Evolutionary conservation across 164 flowering plant species (phyloP), one percentile per base, ranked within the genome.

Genomic region (Dillenia suffruticosa): DNA sequence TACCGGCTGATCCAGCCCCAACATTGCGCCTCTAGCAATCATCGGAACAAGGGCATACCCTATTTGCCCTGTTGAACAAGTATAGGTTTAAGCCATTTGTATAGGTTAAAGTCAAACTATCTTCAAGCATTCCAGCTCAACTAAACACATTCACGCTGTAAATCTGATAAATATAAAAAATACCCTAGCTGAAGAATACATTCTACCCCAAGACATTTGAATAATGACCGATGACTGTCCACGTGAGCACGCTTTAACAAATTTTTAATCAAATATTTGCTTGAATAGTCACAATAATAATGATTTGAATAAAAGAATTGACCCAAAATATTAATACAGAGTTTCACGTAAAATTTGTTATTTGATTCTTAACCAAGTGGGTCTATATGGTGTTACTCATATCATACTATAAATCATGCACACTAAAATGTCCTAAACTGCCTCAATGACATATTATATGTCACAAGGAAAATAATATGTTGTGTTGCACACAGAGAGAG

Each of bases 11-110:
- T 85, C 90, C 12, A 84, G 81, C n/a, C 97, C 97, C 10, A 91
- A 61, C 97, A 91, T 85, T 47, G 58, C 61, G 7, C 96, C 97
- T 71, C 89, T 78, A 11, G 97, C 96, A 44, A 91, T 82, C 92
- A 91, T 79, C 3, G 97, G 96, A 60, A 81, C 85, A 68, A 91
- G 82, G 19, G 97, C 94, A 76, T 91, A 91, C 9, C 94, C 97
- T 46, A 91, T 85, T 81, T 91, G 92, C 55, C 97, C 97, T 89
- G 86, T 58, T n/a, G 63, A 64, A 43, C 45, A 68, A 68, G 53
- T 58, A 8, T 8, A 57, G 19, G 2, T 26, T 26, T 26, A 26
- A 26, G 32, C 32, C 32, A 26, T 2, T 26, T 26, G 32, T 2
- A 26, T 26, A 26, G 32, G 32, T 26, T 2, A 26, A 26, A 26